These are phyloP conservation scores for Fraxinus greggii DNA, from an alignment of 305 asterid species.

Conservation along the genomic window DNA sequence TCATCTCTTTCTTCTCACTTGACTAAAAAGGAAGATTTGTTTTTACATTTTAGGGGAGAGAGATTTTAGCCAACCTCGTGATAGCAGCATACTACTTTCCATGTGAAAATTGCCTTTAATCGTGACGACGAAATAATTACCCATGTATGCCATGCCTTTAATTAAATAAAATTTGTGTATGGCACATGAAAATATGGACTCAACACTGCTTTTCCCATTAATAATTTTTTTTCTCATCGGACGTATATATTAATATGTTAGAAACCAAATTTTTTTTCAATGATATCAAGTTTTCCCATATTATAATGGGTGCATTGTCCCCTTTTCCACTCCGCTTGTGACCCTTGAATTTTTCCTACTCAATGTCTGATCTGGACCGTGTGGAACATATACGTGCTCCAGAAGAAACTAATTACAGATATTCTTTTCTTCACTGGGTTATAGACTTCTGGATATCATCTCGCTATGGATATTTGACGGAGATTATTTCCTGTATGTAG, in stretches of 20 bases:
- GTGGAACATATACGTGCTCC: not conserved
- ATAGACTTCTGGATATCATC: not conserved
- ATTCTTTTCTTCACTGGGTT: not conserved
- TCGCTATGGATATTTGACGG: slow-evolving; percentile 6
- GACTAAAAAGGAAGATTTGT: not conserved
- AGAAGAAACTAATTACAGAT: not conserved
- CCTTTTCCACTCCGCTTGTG: not conserved
- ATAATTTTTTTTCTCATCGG: not conserved
- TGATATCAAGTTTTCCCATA: no score
- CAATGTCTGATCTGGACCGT: not conserved
- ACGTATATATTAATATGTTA: no score
- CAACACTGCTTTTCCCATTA: not conserved
- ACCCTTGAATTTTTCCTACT: not conserved
- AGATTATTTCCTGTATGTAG: slow-evolving; percentile 36
- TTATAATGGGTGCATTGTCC: not conserved
- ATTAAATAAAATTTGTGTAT: no score
- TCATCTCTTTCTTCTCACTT: not conserved
- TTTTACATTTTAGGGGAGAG: not conserved
- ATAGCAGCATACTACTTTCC: not conserved
- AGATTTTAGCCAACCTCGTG: not conserved
- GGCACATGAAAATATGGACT: not conserved
- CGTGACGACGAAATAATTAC: no score
- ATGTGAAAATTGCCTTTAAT: not conserved
- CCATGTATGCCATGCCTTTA: not conserved
- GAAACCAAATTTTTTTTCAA: no score